Percentiles rank a stretch among this genome's conserved stretches.
phyloP scores from a whole-genome alignment of 1,284 basidiomycete species.

The Marasmius tenuissimus region DNA sequence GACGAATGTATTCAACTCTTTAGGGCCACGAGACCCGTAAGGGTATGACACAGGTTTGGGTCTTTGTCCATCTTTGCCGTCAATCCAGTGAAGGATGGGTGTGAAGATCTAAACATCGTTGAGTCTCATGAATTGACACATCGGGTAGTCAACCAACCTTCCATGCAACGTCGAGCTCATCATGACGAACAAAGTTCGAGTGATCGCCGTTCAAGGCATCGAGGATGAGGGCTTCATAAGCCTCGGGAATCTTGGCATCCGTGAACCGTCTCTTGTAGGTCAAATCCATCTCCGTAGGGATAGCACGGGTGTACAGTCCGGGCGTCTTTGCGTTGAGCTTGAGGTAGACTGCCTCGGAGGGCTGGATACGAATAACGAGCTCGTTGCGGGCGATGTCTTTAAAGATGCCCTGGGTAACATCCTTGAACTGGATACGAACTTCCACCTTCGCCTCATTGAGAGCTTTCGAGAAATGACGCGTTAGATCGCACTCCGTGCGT shows the following conservation, averaged over 20 bases:
- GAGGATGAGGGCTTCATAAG: conserved; percentile 90
- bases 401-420: conserved; percentile 94
- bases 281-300: conserved; percentile 95
- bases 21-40: conserved; percentile 93
- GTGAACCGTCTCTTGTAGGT: conserved; percentile 94
- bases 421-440: conserved; percentile 95
- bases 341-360: conserved; percentile 91
- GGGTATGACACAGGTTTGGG: conserved; percentile 80
- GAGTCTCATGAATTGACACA: background rate
- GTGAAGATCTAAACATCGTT: conserved; percentile 77
- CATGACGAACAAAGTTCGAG: conserved; percentile 92
- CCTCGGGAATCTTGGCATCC: conserved; percentile 88
- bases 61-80: conserved; percentile 60
- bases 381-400: conserved; percentile 93
- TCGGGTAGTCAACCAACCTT: conserved; percentile 54
- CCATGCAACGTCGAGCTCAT: conserved; percentile 95
- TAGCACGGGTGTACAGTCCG: conserved; percentile 83
- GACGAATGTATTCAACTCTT: conserved; percentile 78
- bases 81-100: conserved; percentile 93
- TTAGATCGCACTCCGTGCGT: background rate
- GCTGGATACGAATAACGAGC: conserved; percentile 94
- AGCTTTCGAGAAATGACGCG: conserved; percentile 45
- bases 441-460: conserved; percentile 97
- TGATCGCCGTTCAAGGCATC: conserved; percentile 89
- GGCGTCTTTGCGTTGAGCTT: conserved; percentile 95